Percentiles rank a stretch among this genome's conserved stretches.
Conservation (phyloP, 495 filamentous ascomycete species). For the Penicillium fimorum region DNA sequence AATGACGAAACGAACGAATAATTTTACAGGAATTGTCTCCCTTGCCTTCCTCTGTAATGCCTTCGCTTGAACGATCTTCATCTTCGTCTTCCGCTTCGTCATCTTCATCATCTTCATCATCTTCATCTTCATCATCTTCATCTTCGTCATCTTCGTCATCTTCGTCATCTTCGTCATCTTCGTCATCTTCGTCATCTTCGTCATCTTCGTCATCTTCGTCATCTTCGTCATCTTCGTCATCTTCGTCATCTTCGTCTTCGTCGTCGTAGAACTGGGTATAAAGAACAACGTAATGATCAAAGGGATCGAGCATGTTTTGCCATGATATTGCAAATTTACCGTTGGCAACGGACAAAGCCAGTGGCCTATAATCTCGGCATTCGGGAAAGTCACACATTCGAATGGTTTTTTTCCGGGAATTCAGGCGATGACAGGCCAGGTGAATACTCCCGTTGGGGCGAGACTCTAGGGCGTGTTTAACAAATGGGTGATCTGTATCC, state of each 20-base stretch:
- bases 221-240: background rate
- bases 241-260: background rate
- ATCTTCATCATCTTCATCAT: too few species aligned
- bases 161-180: too few species aligned
- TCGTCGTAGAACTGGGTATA: conserved; percentile 22
- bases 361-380: conserved; percentile 30
- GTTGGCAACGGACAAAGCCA: conserved; percentile 29
- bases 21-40: background rate
- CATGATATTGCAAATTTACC: conserved; percentile 43
- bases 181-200: background rate
- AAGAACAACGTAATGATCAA: conserved; percentile 30
- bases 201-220: background rate
- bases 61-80: background rate
- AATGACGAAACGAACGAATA: conserved; percentile 13
- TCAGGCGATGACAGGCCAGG: conserved; percentile 27
- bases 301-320: conserved; percentile 30
- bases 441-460: conserved; percentile 26
- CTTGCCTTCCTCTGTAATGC: background rate
- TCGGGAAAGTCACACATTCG: conserved; percentile 35
- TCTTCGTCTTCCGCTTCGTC: background rate
- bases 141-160: background rate
- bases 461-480: conserved; percentile 33
- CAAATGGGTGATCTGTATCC: conserved; percentile 35
- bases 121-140: background rate
- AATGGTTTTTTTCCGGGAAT: conserved; percentile 7